phyloP scores from a whole-genome alignment of 345 rosid genomes.

The Abelmoschus esculentus region DNA sequence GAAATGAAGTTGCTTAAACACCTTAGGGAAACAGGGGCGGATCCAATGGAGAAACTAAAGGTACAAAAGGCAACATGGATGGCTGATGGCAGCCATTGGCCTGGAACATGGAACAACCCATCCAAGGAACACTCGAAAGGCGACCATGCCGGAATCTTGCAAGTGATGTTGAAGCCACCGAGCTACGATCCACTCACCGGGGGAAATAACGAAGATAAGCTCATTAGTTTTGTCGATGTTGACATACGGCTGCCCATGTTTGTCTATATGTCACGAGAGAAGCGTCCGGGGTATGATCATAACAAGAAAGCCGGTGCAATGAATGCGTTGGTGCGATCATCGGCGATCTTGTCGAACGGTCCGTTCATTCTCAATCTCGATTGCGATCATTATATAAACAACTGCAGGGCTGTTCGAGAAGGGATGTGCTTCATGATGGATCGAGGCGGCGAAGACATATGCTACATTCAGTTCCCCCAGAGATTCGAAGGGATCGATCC shows the following conservation, averaged over 20 bases:
- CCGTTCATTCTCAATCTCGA: conserved; percentile 93
- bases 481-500: conserved; percentile 97
- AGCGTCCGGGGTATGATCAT: conserved; percentile 89
- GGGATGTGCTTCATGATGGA: conserved; percentile 99
- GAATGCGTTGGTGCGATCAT: conserved; percentile 80
- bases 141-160: conserved; percentile 86
- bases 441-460: conserved; percentile 75
- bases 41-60: conserved; percentile 59
- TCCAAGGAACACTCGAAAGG: conserved; percentile 72
- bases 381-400: conserved; percentile 85
- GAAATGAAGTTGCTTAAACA: conserved; percentile 87
- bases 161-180: conserved; percentile 95
- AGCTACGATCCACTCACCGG: conserved; percentile 56
- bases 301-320: conserved; percentile 98
- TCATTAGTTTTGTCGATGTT: conserved; percentile 60
- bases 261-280: conserved; percentile 82
- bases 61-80: conserved; percentile 88
- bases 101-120: conserved; percentile 63
- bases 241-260: conserved; percentile 87
- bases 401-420: conserved; percentile 81
- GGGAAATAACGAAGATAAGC: conserved; percentile 48
- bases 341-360: conserved; percentile 81
- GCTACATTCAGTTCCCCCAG: conserved; percentile 92
- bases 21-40: conserved; percentile 65
- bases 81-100: conserved; percentile 99